Conservation (phyloP, 352 stramenopile genomes). For the Globisporangium nodosum region DNA sequence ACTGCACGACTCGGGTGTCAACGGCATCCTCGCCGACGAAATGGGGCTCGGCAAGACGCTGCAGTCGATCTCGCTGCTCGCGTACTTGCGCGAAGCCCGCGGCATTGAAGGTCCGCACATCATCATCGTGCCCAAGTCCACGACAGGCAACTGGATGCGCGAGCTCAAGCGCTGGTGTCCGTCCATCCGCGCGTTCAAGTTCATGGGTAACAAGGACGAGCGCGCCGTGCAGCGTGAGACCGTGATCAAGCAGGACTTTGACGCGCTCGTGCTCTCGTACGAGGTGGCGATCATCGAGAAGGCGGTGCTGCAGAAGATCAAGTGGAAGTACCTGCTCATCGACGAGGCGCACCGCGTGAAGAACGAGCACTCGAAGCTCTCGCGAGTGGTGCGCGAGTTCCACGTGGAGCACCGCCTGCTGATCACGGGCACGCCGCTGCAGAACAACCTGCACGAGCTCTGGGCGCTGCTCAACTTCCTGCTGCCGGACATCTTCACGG, state of each 20-base stretch:
- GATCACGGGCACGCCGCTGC: constrained; percentile 97
- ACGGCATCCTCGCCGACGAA: constrained; percentile 82
- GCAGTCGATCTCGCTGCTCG: constrained; percentile 97
- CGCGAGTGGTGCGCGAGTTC: constrained; percentile 77
- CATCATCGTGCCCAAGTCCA: constrained; percentile 98
- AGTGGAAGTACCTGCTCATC: constrained; percentile 97
- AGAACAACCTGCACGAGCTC: constrained; percentile 99
- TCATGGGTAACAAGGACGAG: constrained; percentile 95
- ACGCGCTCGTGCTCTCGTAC: constrained; percentile 91
- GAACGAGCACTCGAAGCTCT: constrained; percentile 93
- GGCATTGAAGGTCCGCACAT: constrained; percentile 95
- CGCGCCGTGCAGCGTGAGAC: constrained; percentile 90
- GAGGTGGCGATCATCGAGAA: constrained; percentile 96
- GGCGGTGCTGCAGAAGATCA: constrained; percentile 88
- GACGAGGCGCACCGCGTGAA: constrained; percentile 99
- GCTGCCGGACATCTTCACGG: constrained; percentile 91
- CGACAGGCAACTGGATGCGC: constrained; percentile 98
- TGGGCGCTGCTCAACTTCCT: constrained; percentile 99
- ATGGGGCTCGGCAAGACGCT: constrained; percentile 95
- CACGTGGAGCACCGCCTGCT: constrained; percentile 94
- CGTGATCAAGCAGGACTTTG: constrained; percentile 81
- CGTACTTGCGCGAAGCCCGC: constrained; percentile 92
- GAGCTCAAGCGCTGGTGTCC: constrained; percentile 97
- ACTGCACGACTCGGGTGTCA: constrained; percentile 89
- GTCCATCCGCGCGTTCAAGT: constrained; percentile 91